Conservation (phyloP, 306 rosid species). For the Dalbergia cochinchinensis region DNA sequence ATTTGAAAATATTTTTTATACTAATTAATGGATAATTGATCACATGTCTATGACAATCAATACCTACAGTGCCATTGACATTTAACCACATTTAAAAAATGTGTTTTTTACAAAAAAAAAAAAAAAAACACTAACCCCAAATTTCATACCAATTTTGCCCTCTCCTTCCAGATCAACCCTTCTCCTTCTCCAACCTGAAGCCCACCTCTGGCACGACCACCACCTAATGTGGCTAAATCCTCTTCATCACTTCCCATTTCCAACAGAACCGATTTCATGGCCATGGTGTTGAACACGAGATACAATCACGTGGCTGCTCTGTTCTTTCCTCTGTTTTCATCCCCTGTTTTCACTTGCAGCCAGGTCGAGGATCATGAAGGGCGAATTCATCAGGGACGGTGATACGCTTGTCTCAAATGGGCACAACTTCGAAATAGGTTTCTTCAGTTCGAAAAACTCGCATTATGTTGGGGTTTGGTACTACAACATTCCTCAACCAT, state of each 20-base stretch:
- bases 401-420: constrained; percentile 50
- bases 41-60: too few relatives aligned
- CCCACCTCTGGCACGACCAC: too few relatives aligned
- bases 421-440: constrained; percentile 64
- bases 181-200: too few relatives aligned
- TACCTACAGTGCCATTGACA: too few relatives aligned
- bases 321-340: constrained; percentile 32
- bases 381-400: constrained; percentile 47
- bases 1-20: too few relatives aligned
- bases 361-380: constrained; percentile 43
- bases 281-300: neutral
- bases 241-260: neutral
- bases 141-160: too few relatives aligned
- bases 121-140: too few relatives aligned
- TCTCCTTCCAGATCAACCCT: too few relatives aligned
- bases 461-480: constrained; percentile 85
- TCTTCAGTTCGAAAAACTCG: constrained; percentile 55
- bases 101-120: too few relatives aligned
- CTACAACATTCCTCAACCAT: constrained; percentile 31
- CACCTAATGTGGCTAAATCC: too few relatives aligned
- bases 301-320: constrained; percentile 15
- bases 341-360: constrained; percentile 52
- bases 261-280: neutral
- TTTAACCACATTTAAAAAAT: too few relatives aligned
- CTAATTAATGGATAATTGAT: too few relatives aligned